A percentile compares a stretch with the other conserved stretches of the same genome.
phyloP scores from a whole-genome alignment of 2,329 filamentous ascomycete species.

The Endoconidiophora laricicola region DNA sequence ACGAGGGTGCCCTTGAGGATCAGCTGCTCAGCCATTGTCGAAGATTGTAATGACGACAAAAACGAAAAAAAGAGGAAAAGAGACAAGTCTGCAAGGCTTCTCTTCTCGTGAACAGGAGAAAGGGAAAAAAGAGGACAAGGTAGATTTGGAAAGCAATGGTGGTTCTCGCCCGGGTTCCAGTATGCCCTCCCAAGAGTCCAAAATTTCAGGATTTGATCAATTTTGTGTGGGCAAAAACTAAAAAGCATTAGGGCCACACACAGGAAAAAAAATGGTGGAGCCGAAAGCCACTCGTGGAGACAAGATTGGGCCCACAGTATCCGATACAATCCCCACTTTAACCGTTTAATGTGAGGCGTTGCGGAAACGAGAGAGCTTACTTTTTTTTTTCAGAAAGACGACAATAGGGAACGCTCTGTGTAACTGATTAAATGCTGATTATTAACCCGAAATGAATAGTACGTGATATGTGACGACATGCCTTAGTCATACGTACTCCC shows the following conservation, averaged over 20 bases:
- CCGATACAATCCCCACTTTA: no score
- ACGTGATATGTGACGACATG: no score
- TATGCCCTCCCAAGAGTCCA: slow-evolving; percentile 12
- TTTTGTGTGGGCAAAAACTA: slow-evolving; percentile 13
- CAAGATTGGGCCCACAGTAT: no score
- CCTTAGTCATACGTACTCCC: no score
- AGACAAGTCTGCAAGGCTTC: slow-evolving; percentile 15
- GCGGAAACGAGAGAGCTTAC: no score
- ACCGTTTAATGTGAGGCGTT: no score
- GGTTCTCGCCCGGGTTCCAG: slow-evolving; percentile 12
- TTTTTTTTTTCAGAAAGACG: no score
- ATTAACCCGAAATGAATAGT: no score
- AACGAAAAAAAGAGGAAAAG: slow-evolving; percentile 13
- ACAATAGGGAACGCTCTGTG: no score
- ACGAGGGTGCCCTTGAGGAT: slow-evolving; percentile 94
- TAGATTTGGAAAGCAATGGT: slow-evolving; percentile 12
- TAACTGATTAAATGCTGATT: no score
- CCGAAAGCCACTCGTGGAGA: background rate
- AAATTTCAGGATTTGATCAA: slow-evolving; percentile 14
- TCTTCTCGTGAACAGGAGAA: slow-evolving; percentile 13
- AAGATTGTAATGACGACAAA: slow-evolving; percentile 11
- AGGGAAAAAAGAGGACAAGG: slow-evolving; percentile 11
- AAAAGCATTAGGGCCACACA: slow-evolving; percentile 13
- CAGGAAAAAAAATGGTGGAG: slow-evolving; percentile 10
- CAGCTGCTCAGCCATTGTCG: slow-evolving; percentile 71